Base-by-base conservation (phyloP, 176 grass and related monocot species). In the Thalia dealbata region DNA sequence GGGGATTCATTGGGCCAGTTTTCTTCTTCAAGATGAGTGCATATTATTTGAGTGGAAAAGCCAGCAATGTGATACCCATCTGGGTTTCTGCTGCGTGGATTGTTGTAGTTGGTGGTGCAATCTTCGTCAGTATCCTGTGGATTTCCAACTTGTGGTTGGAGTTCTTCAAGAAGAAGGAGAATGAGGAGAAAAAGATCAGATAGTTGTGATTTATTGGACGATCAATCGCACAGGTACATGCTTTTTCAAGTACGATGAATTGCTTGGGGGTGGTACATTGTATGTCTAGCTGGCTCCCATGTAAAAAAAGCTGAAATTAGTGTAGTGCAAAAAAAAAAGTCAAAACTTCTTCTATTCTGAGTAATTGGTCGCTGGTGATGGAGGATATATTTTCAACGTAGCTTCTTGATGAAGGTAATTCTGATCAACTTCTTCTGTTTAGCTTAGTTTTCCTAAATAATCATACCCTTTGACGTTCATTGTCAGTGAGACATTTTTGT, bases 121-220 rank as follows among this genome's bases (percentile, higher is more conserved):
- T 97, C 67, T 25, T 82, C 14, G 89, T 97, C 23, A 97, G 93
- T 61, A 92, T 87, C 45, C 16, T 97, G 35, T 97, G 93, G 93
- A 97, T 97, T 80, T 92, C 83, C 78, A 97, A 97, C 61, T 85
- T 86, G n/a, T 97, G 93, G 93, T 74, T 84, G 75, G 85, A 84
- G 82, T 71, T 92, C 16, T 82, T 88, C 43, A 91, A 78, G 54
- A 84, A 90, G 60, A 74, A 61, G 41, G 76, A 82, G 59, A 76
- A 7, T 27, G 69, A 64, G 28, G 27, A 52, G 73, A 97, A 88
- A 79, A 97, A 92, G 80, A 61, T 32, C 38, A 81, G 23, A 18
- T 92, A 88, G 72, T 38, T n/a, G 46, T 26, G 69, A 7, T 52
- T 15, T 24, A 5, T n/a, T 43, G 8, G 5, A 13, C 29, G 12